Percentiles rank a stretch among this genome's conserved stretches.
Conservation (phyloP, 164 flowering plant genomes). For the Vitis amurensis region DNA sequence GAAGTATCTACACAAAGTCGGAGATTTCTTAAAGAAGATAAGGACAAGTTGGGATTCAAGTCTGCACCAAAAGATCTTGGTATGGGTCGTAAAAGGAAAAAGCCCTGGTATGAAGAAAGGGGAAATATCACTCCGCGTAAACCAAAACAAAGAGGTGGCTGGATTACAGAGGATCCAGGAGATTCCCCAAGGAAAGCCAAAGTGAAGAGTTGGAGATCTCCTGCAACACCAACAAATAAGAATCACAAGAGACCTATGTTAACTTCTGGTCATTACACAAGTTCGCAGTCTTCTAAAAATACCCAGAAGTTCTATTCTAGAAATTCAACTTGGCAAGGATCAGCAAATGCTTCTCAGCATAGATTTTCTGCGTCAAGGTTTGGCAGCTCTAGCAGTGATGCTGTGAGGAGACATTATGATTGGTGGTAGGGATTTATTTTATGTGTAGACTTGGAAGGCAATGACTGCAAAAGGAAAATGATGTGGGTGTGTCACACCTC, state of each 20-base stretch:
- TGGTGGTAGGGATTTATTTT: slow-evolving; percentile 31
- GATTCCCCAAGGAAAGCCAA: slow-evolving; percentile 22
- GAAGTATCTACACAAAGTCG: slow-evolving; percentile 36
- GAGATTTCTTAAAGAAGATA: slow-evolving; percentile 21
- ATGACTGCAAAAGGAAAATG: no score
- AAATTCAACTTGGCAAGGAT: slow-evolving; percentile 22
- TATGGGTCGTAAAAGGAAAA: slow-evolving; percentile 46
- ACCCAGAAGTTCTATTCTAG: slow-evolving; percentile 2
- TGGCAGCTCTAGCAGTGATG: slow-evolving; percentile 23
- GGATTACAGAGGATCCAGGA: slow-evolving; percentile 53
- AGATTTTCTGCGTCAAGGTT: slow-evolving; percentile 37
- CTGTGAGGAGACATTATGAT: slow-evolving; percentile 27
- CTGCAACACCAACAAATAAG: slow-evolving; percentile 39
- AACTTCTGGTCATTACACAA: slow-evolving; percentile 24
- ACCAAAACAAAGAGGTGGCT: slow-evolving; percentile 51
- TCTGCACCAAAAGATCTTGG: slow-evolving; percentile 39
- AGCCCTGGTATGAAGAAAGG: slow-evolving; percentile 23
- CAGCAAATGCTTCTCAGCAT: slow-evolving; percentile 14
- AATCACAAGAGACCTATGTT: slow-evolving; percentile 11
- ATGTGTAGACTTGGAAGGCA: no score
- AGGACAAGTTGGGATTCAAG: slow-evolving; percentile 13
- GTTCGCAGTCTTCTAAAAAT: slow-evolving; percentile 30
- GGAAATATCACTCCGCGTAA: slow-evolving; percentile 29
- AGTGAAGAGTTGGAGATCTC: slow-evolving; percentile 38
- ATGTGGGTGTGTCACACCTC: no score